These are phyloP conservation scores for Botrytis elliptica DNA, from an alignment of 2,329 filamentous ascomycete genomes.

Conservation along the genomic window DNA sequence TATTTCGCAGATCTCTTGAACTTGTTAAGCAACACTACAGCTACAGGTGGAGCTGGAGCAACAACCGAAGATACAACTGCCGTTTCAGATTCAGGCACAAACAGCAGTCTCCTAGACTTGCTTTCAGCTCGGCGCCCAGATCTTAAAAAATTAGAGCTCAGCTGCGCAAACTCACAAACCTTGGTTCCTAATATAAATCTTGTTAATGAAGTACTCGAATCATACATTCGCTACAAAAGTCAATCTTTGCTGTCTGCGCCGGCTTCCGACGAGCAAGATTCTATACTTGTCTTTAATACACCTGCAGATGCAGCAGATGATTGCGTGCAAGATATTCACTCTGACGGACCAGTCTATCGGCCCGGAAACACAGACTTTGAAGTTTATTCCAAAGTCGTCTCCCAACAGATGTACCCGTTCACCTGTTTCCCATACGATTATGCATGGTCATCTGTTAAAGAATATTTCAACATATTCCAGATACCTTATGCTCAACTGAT, in stretches of 20 bases:
- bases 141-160: not conserved
- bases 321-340: not conserved
- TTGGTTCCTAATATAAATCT: not conserved
- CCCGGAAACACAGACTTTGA: constrained; percentile 1
- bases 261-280: not conserved
- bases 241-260: no score
- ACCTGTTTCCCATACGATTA: not conserved
- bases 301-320: not conserved
- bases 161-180: not conserved
- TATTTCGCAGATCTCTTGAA: constrained; percentile 1
- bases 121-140: not conserved
- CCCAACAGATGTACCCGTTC: not conserved
- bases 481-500: not conserved
- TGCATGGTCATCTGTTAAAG: not conserved
- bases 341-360: not conserved
- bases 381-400: not conserved
- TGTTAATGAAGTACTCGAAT: constrained; percentile 3
- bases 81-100: not conserved
- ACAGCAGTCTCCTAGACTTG: not conserved
- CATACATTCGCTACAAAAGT: not conserved
- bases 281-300: not conserved
- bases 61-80: not conserved
- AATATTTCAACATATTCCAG: not conserved
- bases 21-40: not conserved
- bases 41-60: not conserved